These are phyloP conservation scores for Penicillium sp. DNA, from an alignment of 2,329 filamentous ascomycete species.

Conservation along the genomic window DNA sequence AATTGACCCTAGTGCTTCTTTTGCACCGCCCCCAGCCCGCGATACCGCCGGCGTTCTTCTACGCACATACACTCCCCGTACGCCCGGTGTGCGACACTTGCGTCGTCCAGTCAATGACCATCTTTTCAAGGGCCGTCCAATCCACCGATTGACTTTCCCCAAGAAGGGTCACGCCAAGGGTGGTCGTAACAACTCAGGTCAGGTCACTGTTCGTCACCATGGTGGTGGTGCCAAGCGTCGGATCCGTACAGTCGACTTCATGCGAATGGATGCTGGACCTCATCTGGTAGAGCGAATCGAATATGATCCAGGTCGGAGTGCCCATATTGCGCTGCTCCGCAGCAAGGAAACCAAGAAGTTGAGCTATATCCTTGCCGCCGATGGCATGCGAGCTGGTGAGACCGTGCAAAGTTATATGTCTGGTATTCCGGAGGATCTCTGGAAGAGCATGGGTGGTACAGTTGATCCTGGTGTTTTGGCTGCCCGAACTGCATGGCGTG, in stretches of 20 bases:
- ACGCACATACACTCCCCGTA: constrained; percentile 89
- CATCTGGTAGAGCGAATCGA: constrained; percentile 92
- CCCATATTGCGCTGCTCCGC: constrained; percentile 86
- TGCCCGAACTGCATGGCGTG: constrained; percentile 87
- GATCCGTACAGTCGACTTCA: constrained; percentile 89
- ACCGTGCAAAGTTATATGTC: constrained; percentile 86
- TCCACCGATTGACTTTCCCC: constrained; percentile 77
- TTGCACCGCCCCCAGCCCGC: constrained; percentile 47
- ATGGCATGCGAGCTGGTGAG: constrained; percentile 90
- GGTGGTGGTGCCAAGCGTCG: constrained; percentile 90
- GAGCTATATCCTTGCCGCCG: constrained; percentile 92
- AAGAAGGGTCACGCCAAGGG: constrained; percentile 93
- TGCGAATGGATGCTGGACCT: constrained; percentile 72
- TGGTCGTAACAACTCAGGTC: constrained; percentile 83
- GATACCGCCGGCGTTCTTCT: constrained; percentile 52
- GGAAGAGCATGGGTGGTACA: constrained; percentile 87
- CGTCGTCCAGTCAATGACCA: constrained; percentile 93
- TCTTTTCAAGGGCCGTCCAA: constrained; percentile 88
- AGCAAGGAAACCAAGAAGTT: constrained; percentile 71
- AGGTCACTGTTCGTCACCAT: constrained; percentile 84
- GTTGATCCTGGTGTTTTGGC: constrained; percentile 95
- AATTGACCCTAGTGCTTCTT: constrained; percentile 39
- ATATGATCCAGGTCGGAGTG: constrained; percentile 89
- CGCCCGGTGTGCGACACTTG: constrained; percentile 88
- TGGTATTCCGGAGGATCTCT: constrained; percentile 82